These are phyloP conservation scores for Aspergillus fructus DNA, from an alignment of 2,329 filamentous ascomycete genomes.

Conservation along the genomic window DNA sequence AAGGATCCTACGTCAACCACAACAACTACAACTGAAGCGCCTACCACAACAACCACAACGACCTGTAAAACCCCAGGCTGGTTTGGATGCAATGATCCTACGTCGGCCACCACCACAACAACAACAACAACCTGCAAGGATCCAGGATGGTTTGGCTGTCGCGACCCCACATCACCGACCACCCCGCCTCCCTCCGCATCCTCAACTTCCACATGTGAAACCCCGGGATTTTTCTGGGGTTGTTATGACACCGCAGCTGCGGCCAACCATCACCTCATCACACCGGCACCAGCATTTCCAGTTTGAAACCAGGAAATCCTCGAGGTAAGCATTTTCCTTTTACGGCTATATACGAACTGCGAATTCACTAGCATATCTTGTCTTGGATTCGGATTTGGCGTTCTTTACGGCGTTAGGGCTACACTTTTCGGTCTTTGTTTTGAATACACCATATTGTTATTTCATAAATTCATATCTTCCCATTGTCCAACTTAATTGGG, in stretches of 20 bases:
- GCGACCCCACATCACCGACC: constrained; percentile 25
- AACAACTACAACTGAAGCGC: constrained; percentile 28
- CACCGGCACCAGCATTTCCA: constrained; percentile 21
- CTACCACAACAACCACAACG: constrained; percentile 35
- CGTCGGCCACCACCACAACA: constrained; percentile 21
- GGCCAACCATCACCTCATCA: constrained; percentile 29
- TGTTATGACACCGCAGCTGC: constrained; percentile 46
- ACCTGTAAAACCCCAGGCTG: constrained; percentile 45
- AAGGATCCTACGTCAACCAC: constrained; percentile 36
- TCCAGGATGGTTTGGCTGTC: constrained; percentile 39
- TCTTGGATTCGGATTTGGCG: not conserved
- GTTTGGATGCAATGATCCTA: constrained; percentile 45
- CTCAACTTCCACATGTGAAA: constrained; percentile 42
- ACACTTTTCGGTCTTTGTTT: not conserved
- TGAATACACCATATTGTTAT: not conserved
- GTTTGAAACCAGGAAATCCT: not conserved
- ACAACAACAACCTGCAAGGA: constrained; percentile 24
- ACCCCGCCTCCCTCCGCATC: constrained; percentile 15
- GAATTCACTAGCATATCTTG: not conserved
- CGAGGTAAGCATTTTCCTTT: not conserved
- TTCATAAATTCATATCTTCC: not conserved
- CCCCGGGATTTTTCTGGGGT: constrained; percentile 59
- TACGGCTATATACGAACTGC: constrained; percentile 5
- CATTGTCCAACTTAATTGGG: no score
- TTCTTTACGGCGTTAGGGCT: not conserved